These are phyloP conservation scores for Atkinsonella texensis DNA, from an alignment of 2,329 filamentous ascomycete genomes.

Conservation along the genomic window DNA sequence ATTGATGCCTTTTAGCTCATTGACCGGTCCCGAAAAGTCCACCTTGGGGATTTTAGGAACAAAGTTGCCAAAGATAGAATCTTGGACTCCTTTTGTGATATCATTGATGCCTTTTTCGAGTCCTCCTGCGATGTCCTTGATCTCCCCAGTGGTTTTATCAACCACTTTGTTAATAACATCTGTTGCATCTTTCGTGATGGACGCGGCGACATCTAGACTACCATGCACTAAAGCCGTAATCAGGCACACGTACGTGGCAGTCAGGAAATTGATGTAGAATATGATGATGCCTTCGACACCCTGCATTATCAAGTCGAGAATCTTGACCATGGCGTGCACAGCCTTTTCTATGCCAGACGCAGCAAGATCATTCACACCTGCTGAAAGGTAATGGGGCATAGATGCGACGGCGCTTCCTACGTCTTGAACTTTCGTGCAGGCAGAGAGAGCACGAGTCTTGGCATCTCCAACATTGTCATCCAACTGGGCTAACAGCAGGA, in stretches of 20 bases:
- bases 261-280: slow-evolving; percentile 87
- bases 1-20: slow-evolving; percentile 56
- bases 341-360: slow-evolving; percentile 70
- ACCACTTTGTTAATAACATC: slow-evolving; percentile 37
- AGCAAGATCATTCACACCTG: slow-evolving; percentile 77
- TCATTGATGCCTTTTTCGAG: slow-evolving; percentile 36
- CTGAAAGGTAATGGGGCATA: slow-evolving; percentile 90
- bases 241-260: slow-evolving; percentile 80
- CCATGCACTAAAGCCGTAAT: slow-evolving; percentile 74
- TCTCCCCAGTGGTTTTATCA: slow-evolving; percentile 41
- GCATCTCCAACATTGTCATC: slow-evolving; percentile 65
- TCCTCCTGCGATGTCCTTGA: slow-evolving; percentile 45
- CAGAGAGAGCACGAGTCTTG: slow-evolving; percentile 69
- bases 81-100: slow-evolving; percentile 31
- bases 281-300: slow-evolving; percentile 79
- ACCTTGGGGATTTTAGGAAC: slow-evolving; percentile 36
- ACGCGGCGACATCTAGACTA: slow-evolving; percentile 55
- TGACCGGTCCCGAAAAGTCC: slow-evolving; percentile 52
- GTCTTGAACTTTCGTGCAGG: slow-evolving; percentile 85
- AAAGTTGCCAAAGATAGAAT: slow-evolving; percentile 37
- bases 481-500: slow-evolving; percentile 64
- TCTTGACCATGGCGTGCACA: slow-evolving; percentile 65
- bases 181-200: slow-evolving; percentile 40
- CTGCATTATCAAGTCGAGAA: slow-evolving; percentile 68
- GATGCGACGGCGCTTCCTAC: slow-evolving; percentile 93